Evolutionary conservation across 139 green algal species (phyloP), one percentile per base, ranked within the genome.

Genomic region (Axilococcus clingmanii): DNA sequence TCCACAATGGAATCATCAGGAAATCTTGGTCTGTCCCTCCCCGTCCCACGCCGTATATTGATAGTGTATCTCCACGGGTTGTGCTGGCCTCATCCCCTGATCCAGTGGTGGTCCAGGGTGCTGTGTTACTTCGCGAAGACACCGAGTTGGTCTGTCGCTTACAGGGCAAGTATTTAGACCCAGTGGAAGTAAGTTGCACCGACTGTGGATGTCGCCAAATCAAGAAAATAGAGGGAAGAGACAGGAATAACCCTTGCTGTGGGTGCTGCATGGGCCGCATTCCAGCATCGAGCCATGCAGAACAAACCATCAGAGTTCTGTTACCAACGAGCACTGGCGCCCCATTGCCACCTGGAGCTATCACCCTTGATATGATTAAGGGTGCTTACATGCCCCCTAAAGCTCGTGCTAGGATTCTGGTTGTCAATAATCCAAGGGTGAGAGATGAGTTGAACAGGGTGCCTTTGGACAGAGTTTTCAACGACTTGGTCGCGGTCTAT

Each of bases 131-230:
- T 25, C 57, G 60, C 31, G 48, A 62, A 43, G 57, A 61, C 17
- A 57, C 33, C 29, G 51, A 55, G 40, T 40, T 75, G 45, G 47
- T 75, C 40, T 48, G 45, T n/a, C 48, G 66, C 12, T 38, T 65
- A 37, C 48, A 72, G 36, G 64, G 50, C 15, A 27, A 23, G 5
- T 74, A 75, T n/a, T 24, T 76, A n/a, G 46, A 61, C 23, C 48
- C 54, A 30, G 25, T 52, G 0, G 20, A 40, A 1, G 52, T 42
- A 15, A 6, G 5, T 7, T 68, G 60, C 52, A 27, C 7, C 4
- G 42, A 63, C 24, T 68, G 60, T 55, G 11, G 14, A 31, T 68
- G 60, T 48, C 12, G 41, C 41, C 58, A 46, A 24, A 27, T 33
- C 2, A 35, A 16, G 41, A 34, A 52, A 29, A 22, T 7, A 9